Conservation (phyloP, 2,329 filamentous ascomycete genomes). For the Colletotrichum orbiculare region DNA sequence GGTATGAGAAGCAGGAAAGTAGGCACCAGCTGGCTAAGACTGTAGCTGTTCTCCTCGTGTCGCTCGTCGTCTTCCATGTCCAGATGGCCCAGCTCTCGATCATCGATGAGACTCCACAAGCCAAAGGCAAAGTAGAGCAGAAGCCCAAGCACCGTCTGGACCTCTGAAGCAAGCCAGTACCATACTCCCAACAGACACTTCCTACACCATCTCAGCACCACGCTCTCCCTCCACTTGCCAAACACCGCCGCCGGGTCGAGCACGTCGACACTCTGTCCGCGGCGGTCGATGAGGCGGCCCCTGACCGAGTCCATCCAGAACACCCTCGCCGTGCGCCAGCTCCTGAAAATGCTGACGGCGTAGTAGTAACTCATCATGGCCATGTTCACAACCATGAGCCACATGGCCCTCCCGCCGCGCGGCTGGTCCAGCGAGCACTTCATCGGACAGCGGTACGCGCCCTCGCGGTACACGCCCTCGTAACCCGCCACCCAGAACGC, state of each 20-base stretch:
- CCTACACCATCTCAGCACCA: neutral
- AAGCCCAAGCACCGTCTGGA: slow-evolving; percentile 5
- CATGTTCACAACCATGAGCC: slow-evolving; percentile 20
- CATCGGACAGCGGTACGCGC: slow-evolving; percentile 12
- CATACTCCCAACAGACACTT: neutral
- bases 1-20: slow-evolving; percentile 37
- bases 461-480: neutral
- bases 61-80: slow-evolving; percentile 26
- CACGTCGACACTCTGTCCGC: slow-evolving; percentile 7
- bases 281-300: slow-evolving; percentile 5
- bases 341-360: slow-evolving; percentile 5
- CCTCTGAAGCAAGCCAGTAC: slow-evolving; percentile 31
- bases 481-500: neutral
- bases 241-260: slow-evolving; percentile 9
- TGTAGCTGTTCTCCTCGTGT: slow-evolving; percentile 31
- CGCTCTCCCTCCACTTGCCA: slow-evolving; percentile 4
- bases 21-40: slow-evolving; percentile 38
- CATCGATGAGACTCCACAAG: slow-evolving; percentile 10
- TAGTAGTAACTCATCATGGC: slow-evolving; percentile 16
- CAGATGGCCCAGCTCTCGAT: slow-evolving; percentile 20
- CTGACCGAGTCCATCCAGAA: slow-evolving; percentile 20
- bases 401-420: slow-evolving; percentile 1
- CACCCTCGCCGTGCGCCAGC: slow-evolving; percentile 20
- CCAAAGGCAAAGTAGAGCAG: slow-evolving; percentile 10
- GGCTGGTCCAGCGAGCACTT: neutral